Evolutionary conservation across 176 grass and related monocot genomes (phyloP).

Genomic region (Ananas comosus): DNA sequence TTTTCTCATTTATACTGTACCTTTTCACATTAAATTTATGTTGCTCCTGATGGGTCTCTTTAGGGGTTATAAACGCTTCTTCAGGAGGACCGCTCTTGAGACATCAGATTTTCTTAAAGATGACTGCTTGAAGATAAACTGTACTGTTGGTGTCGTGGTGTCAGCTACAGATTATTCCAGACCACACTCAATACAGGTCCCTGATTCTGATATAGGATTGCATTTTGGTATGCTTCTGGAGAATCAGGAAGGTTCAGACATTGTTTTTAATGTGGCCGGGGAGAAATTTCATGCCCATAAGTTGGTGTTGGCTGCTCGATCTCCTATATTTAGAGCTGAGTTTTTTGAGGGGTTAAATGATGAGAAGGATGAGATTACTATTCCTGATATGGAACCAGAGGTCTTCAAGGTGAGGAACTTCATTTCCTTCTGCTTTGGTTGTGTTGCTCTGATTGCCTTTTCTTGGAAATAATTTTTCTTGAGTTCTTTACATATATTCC

Average conservation of each 20-base stretch:
- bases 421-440: constrained; percentile 5
- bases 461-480: constrained; percentile 15
- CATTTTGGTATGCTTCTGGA: constrained; percentile 82
- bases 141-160: constrained; percentile 76
- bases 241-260: constrained; percentile 62
- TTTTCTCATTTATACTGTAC: constrained; percentile 19
- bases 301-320: constrained; percentile 69
- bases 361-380: constrained; percentile 44
- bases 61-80: constrained; percentile 94
- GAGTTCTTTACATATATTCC: neutral
- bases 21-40: neutral
- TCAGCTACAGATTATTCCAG: constrained; percentile 62
- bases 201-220: constrained; percentile 71
- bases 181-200: constrained; percentile 56
- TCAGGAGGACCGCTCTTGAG: constrained; percentile 56
- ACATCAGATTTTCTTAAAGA: constrained; percentile 80
- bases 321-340: constrained; percentile 53
- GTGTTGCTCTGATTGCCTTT: neutral
- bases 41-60: neutral
- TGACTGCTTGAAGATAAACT: constrained; percentile 96
- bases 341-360: constrained; percentile 39
- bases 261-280: constrained; percentile 67
- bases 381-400: constrained; percentile 70
- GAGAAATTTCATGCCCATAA: constrained; percentile 86
- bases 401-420: constrained; percentile 61